Percentiles rank a stretch among this genome's conserved stretches.
These are phyloP conservation scores for Euptelea pleiosperma DNA, from an alignment of 164 flowering plant genomes.

Conservation along the genomic window DNA sequence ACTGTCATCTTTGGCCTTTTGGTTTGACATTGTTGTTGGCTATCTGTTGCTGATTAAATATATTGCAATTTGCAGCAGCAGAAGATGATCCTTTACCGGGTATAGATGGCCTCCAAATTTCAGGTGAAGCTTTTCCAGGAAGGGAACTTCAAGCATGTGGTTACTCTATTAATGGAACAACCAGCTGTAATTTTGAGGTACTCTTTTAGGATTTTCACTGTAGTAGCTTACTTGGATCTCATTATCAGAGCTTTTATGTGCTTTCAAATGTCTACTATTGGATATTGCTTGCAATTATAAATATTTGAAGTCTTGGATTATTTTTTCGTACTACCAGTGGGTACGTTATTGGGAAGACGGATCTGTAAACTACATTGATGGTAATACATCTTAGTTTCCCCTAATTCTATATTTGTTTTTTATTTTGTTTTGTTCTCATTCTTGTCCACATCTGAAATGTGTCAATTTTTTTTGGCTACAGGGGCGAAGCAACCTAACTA, in stretches of 20 bases:
- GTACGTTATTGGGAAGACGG: conserved; percentile 92
- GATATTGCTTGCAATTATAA: conserved; percentile 3
- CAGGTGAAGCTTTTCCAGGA: conserved; percentile 94
- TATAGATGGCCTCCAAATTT: conserved; percentile 81
- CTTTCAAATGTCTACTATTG: background rate
- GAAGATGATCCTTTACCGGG: conserved; percentile 95
- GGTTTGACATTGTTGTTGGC: background rate
- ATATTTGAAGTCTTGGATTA: conserved; percentile 1
- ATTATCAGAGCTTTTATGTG: conserved; percentile 1
- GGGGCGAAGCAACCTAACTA: conserved; percentile 96
- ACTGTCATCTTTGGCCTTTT: conserved; percentile 1
- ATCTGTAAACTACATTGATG: conserved; percentile 82
- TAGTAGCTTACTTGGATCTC: background rate
- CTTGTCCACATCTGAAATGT: conserved; percentile 2
- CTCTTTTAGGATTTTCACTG: background rate
- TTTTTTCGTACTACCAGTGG: conserved; percentile 59
- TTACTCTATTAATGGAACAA: conserved; percentile 89
- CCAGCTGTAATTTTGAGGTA: conserved; percentile 96
- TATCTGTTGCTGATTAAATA: conserved; percentile 2
- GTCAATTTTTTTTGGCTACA: conserved; percentile 19
- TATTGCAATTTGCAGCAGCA: conserved; percentile 50
- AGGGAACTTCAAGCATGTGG: conserved; percentile 81
- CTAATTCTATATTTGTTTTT: background rate
- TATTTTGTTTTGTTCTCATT: background rate
- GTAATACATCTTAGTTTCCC: conserved; percentile 29